Conservation (phyloP, 2,329 filamentous ascomycete genomes). For the Magnaporthiopsis incrustans region DNA sequence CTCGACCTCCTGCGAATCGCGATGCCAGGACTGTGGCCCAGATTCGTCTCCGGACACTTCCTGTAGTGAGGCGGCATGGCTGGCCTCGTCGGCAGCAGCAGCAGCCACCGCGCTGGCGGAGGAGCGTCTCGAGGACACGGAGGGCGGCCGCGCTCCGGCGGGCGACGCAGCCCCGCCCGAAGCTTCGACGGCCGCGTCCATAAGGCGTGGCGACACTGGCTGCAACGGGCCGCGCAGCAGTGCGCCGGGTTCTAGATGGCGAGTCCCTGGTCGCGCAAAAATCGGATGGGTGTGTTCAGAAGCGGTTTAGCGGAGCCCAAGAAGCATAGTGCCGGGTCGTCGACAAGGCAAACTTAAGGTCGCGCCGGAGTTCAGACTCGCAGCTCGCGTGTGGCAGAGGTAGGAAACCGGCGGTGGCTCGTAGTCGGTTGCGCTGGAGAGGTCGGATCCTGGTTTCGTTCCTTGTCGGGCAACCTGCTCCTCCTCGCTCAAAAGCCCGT, state of each 20-base stretch:
- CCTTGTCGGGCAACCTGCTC: neutral
- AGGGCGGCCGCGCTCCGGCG: neutral
- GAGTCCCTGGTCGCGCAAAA: neutral
- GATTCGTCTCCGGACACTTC: neutral
- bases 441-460: neutral
- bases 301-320: neutral
- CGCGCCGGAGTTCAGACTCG: neutral
- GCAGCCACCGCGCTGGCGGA: neutral
- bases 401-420: neutral
- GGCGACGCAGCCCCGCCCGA: neutral
- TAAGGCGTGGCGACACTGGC: neutral
- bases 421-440: neutral
- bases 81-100: neutral
- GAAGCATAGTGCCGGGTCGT: neutral
- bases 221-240: neutral
- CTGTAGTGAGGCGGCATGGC: neutral
- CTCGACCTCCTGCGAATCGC: neutral
- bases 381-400: neutral
- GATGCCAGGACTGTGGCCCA: neutral
- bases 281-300: neutral
- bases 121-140: neutral
- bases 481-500: neutral
- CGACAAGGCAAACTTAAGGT: neutral
- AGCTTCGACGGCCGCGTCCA: slow-evolving; percentile 8
- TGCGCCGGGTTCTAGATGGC: neutral